phyloP scores from a whole-genome alignment of 2,329 filamentous ascomycete species.

The Penicillium thymicola region DNA sequence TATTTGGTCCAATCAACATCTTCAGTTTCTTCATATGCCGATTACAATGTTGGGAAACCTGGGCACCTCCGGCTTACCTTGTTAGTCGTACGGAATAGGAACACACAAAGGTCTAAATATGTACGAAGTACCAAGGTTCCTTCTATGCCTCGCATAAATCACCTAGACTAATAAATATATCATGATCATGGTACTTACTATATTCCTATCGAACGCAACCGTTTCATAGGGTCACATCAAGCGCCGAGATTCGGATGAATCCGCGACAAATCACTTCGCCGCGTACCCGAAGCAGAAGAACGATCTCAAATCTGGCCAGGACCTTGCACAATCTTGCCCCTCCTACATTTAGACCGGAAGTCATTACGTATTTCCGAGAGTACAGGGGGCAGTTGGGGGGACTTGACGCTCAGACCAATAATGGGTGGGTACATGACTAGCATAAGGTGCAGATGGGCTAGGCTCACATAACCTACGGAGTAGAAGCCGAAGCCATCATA shows the following conservation, averaged over 20 bases:
- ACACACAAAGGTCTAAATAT: not conserved
- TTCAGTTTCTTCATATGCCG: not conserved
- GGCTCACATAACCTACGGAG: not conserved
- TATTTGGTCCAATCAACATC: too few relatives aligned
- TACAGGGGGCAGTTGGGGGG: not conserved
- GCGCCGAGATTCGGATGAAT: slow-evolving; percentile 20
- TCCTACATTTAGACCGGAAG: not conserved
- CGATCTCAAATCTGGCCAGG: slow-evolving; percentile 17
- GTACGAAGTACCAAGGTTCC: not conserved
- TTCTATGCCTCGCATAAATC: not conserved
- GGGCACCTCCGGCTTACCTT: not conserved
- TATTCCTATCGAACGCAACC: not conserved
- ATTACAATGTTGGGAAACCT: not conserved
- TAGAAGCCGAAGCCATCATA: not conserved
- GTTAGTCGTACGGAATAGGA: not conserved
- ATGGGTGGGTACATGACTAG: not conserved
- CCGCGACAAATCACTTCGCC: slow-evolving; percentile 15
- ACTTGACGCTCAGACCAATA: slow-evolving; percentile 4
- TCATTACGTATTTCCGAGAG: slow-evolving; percentile 1
- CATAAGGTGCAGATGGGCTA: not conserved
- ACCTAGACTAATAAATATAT: not conserved
- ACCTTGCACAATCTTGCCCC: not conserved
- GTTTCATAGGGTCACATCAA: slow-evolving; percentile 3
- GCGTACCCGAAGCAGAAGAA: slow-evolving; percentile 9
- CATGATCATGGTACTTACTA: not conserved